Evolutionary conservation across 192 early-diverging fungal genomes (phyloP).

Genomic region (Phycomyces blakesleeanus): DNA sequence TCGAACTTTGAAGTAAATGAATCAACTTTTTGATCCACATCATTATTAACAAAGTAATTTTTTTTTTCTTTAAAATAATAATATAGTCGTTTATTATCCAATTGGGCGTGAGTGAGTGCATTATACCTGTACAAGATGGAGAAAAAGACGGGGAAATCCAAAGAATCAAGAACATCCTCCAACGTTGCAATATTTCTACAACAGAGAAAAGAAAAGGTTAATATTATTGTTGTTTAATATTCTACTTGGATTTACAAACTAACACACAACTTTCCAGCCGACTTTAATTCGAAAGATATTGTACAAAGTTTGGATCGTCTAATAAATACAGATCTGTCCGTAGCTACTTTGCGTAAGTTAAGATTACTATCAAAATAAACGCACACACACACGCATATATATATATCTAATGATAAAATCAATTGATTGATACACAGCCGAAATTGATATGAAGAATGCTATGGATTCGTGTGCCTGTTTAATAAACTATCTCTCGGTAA

Average conservation of each 20-base stretch:
- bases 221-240: background rate
- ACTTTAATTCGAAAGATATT: constrained; percentile 73
- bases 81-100: constrained; percentile 83
- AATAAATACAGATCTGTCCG: constrained; percentile 60
- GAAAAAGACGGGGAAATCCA: constrained; percentile 61
- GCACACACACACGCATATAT: background rate
- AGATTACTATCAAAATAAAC: background rate
- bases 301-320: constrained; percentile 86
- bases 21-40: background rate
- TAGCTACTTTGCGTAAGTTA: constrained; percentile 63
- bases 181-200: constrained; percentile 72
- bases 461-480: constrained; percentile 65
- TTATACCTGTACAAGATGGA: constrained; percentile 57
- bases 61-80: no score
- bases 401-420: background rate
- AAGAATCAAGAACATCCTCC: constrained; percentile 68
- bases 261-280: constrained; percentile 29
- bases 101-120: constrained; percentile 89
- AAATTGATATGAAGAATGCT: constrained; percentile 69
- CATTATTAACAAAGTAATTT: background rate
- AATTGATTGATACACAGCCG: constrained; percentile 39
- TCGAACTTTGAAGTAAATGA: constrained; percentile 84
- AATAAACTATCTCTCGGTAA: constrained; percentile 66
- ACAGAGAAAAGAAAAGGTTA: constrained; percentile 64
- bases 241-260: no score